Evolutionary conservation across 441 rosid genomes (phyloP).

Genomic region (Eugenia klotzschiana): DNA sequence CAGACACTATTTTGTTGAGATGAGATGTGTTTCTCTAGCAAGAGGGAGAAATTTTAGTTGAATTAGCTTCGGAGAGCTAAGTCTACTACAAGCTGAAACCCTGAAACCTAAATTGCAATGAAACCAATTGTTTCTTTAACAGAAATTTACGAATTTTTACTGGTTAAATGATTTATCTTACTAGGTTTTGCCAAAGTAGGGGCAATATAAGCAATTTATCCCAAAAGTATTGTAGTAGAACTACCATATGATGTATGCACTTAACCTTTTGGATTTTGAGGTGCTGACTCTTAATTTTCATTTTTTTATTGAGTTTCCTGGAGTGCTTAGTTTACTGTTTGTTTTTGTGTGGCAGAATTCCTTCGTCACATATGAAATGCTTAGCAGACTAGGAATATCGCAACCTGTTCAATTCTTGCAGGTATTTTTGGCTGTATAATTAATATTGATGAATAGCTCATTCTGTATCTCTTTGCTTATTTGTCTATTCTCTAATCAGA

Average conservation of each 20-base stretch:
- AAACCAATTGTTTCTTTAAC: neutral
- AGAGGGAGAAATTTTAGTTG: neutral
- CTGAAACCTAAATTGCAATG: neutral
- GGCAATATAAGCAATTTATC: neutral
- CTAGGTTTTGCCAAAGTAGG: neutral
- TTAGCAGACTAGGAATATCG: constrained; percentile 84
- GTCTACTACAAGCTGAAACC: neutral
- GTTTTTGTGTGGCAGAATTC: constrained; percentile 55
- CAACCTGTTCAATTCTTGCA: constrained; percentile 83
- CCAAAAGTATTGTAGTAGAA: neutral
- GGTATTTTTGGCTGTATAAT: constrained; percentile 30
- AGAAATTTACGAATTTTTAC: neutral
- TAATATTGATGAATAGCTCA: neutral
- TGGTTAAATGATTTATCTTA: neutral
- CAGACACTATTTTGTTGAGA: neutral
- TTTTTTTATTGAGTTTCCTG: neutral
- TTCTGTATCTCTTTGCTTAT: constrained; percentile 2
- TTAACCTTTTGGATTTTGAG: neutral
- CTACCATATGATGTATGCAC: neutral
- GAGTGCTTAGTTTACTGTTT: constrained; percentile 3
- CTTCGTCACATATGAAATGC: constrained; percentile 53
- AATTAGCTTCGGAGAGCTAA: neutral
- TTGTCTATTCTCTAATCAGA: constrained; percentile 20
- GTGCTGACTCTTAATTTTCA: neutral
- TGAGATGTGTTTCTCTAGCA: neutral